Conservation (phyloP, 2,329 filamentous ascomycete genomes). For the Nemania sp. region DNA sequence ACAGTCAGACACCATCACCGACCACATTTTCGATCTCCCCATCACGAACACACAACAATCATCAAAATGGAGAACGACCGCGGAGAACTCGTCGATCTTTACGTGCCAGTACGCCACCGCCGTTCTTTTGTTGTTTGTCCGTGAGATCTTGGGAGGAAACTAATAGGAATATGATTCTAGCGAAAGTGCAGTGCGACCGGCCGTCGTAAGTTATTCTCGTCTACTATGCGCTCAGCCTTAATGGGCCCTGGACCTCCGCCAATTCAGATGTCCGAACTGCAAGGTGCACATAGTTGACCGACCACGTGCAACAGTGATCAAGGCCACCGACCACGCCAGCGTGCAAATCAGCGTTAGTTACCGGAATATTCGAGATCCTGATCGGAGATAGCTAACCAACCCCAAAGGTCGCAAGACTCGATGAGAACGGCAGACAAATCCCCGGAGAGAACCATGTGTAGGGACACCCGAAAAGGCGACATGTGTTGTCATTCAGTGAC, state of each 20-base stretch:
- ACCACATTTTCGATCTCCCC: slow-evolving; percentile 20
- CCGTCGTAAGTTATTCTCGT: slow-evolving; percentile 18
- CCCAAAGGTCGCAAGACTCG: slow-evolving; percentile 78
- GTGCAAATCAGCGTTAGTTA: slow-evolving; percentile 61
- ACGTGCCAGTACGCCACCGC: slow-evolving; percentile 48
- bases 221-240: not conserved
- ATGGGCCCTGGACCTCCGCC: not conserved
- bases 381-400: slow-evolving; percentile 7
- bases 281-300: not conserved
- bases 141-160: not conserved
- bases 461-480: not conserved
- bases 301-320: slow-evolving; percentile 66
- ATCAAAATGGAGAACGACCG: slow-evolving; percentile 98
- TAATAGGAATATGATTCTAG: slow-evolving; percentile 49
- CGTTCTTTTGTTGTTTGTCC: not conserved
- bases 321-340: slow-evolving; percentile 99
- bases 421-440: slow-evolving; percentile 93
- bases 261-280: not conserved
- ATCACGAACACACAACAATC: slow-evolving; percentile 38
- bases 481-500: not conserved
- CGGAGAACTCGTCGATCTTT: slow-evolving; percentile 99
- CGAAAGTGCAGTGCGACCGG: slow-evolving; percentile 76
- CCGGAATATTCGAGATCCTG: not conserved
- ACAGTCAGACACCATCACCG: slow-evolving; percentile 30
- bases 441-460: slow-evolving; percentile 48